A percentile compares a stretch with the other conserved stretches of the same genome.
Evolutionary conservation across 1,284 basidiomycete genomes (phyloP).

Genomic region (Pseudozyma thailandica): DNA sequence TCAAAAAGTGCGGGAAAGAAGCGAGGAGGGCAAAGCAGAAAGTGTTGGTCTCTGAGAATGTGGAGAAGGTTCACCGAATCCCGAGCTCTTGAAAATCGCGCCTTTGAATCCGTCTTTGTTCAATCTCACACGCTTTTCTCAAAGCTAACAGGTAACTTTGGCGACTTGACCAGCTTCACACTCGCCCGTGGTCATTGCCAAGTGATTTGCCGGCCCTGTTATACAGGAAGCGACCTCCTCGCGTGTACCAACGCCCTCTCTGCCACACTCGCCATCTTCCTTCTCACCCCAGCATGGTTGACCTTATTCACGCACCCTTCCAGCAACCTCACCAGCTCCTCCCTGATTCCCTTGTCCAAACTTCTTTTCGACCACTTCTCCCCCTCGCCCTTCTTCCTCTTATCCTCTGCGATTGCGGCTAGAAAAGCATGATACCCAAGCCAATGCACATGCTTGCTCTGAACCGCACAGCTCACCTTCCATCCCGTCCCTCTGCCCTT

Average conservation of each 20-base stretch:
- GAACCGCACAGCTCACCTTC: constrained; percentile 31
- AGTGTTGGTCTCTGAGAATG: neutral
- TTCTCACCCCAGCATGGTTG: constrained; percentile 2
- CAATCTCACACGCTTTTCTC: too few relatives aligned
- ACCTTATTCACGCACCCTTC: constrained; percentile 2
- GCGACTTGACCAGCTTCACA: too few relatives aligned
- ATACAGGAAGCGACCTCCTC: constrained; percentile 20
- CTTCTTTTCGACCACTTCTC: neutral
- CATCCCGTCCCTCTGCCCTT: constrained; percentile 2
- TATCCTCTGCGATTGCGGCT: constrained; percentile 4
- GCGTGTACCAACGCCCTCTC: constrained; percentile 14
- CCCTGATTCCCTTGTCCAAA: constrained; percentile 9
- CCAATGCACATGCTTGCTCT: constrained; percentile 44
- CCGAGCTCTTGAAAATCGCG: neutral
- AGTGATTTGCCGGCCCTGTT: neutral
- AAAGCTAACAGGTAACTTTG: too few relatives aligned
- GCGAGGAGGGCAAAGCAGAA: too few relatives aligned
- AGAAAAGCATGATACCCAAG: constrained; percentile 47
- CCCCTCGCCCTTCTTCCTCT: neutral
- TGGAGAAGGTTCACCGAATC: neutral
- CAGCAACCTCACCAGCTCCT: constrained; percentile 13
- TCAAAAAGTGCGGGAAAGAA: neutral
- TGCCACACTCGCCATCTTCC: constrained; percentile 7
- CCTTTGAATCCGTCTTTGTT: too few relatives aligned
- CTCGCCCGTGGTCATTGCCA: neutral